A percentile compares a stretch with the other conserved stretches of the same genome.
These are phyloP conservation scores for Suillus alpinus DNA, from an alignment of 768 basidiomycete genomes.

Conservation along the genomic window DNA sequence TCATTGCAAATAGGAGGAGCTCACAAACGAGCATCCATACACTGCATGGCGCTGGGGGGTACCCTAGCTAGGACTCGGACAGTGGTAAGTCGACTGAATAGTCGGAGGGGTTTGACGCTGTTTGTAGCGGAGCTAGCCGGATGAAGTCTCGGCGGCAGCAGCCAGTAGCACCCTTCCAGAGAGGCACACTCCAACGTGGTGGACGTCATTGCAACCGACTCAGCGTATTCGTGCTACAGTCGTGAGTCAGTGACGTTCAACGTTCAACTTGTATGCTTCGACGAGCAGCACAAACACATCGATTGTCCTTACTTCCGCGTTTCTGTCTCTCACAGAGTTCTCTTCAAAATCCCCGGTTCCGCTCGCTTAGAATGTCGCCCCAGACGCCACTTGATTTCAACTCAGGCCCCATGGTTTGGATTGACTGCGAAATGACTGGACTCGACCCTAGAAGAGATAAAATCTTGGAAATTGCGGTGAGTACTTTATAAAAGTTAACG, in stretches of 20 bases:
- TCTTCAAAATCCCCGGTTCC: not conserved
- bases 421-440: slow-evolving; percentile 90
- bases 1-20: no score
- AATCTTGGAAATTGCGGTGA: slow-evolving; percentile 77
- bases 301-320: not conserved
- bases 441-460: slow-evolving; percentile 63
- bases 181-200: no score
- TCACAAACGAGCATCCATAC: no score
- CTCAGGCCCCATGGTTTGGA: slow-evolving; percentile 76
- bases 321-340: not conserved
- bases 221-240: no score
- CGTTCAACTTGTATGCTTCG: not conserved
- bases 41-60: no score
- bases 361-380: slow-evolving; percentile 9
- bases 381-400: slow-evolving; percentile 38
- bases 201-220: no score
- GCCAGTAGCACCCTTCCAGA: no score
- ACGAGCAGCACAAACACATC: not conserved
- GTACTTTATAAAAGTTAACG: slow-evolving; percentile 9
- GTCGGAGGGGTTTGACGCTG: no score
- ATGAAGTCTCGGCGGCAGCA: no score
- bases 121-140: no score
- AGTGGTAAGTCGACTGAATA: no score
- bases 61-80: no score
- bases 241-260: not conserved